Evolutionary conservation across 78 protist species (phyloP).

Genomic region (Dictyostelium purpureum): DNA sequence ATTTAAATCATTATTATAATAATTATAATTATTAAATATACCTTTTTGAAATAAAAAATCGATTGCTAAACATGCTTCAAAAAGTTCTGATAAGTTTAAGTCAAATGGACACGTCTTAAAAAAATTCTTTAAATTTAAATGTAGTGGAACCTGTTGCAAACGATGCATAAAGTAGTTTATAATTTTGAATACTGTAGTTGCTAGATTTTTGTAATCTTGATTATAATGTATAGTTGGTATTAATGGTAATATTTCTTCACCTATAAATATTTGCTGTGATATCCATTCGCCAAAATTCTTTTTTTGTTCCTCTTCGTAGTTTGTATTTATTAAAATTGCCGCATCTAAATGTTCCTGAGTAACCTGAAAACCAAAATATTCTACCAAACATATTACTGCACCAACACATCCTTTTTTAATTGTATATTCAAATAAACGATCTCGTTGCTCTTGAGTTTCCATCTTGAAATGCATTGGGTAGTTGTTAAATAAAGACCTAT

Average conservation of each 20-base stretch:
- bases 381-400: conserved; percentile 2
- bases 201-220: background rate
- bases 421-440: background rate
- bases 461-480: background rate
- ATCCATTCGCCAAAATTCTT: background rate
- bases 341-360: background rate
- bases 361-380: background rate
- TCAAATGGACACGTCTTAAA: background rate
- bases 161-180: background rate
- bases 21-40: background rate
- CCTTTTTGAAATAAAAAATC: background rate
- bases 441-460: background rate
- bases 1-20: too few species aligned
- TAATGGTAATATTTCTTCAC: background rate
- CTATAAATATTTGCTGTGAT: background rate
- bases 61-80: background rate
- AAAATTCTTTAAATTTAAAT: conserved; percentile 6
- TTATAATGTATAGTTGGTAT: background rate
- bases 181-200: background rate
- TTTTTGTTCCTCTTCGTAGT: background rate
- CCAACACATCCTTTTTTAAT: conserved; percentile 8
- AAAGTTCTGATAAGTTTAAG: background rate
- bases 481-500: background rate
- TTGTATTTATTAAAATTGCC: background rate
- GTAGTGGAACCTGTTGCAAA: background rate